phyloP scores from a whole-genome alignment of 2,329 filamentous ascomycete genomes.

The Diaporthe batatas region DNA sequence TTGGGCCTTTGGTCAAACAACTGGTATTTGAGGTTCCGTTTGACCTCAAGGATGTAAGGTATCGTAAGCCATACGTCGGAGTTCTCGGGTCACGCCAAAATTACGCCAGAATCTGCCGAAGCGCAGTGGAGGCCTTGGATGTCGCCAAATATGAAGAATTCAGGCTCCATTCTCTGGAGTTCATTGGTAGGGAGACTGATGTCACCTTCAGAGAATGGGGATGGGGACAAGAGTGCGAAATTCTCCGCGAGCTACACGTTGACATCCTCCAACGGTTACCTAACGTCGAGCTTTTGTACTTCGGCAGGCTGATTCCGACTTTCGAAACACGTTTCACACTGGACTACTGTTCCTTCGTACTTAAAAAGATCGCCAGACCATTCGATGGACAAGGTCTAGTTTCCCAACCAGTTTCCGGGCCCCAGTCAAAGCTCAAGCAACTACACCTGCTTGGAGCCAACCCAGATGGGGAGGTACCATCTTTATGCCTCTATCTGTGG shows the following conservation, averaged over 20 bases:
- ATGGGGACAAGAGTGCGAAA: too few relatives aligned
- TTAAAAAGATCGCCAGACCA: too few relatives aligned
- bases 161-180: too few relatives aligned
- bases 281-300: not conserved
- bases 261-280: not conserved
- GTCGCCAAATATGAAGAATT: not conserved
- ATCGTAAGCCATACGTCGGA: not conserved
- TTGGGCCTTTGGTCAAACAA: not conserved
- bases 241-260: not conserved
- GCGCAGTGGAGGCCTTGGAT: not conserved
- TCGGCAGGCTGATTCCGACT: too few relatives aligned
- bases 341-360: too few relatives aligned
- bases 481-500: accelerated
- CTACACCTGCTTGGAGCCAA: not conserved
- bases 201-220: not conserved
- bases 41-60: not conserved
- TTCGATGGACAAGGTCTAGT: not conserved
- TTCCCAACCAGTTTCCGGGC: not conserved
- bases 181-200: too few relatives aligned
- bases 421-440: not conserved
- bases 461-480: not conserved
- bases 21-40: not conserved
- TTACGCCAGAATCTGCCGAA: not conserved
- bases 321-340: too few relatives aligned
- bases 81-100: not conserved